Evolutionary conservation across 2,329 filamentous ascomycete species (phyloP).

Genomic region (Pleoardoris graminearum): DNA sequence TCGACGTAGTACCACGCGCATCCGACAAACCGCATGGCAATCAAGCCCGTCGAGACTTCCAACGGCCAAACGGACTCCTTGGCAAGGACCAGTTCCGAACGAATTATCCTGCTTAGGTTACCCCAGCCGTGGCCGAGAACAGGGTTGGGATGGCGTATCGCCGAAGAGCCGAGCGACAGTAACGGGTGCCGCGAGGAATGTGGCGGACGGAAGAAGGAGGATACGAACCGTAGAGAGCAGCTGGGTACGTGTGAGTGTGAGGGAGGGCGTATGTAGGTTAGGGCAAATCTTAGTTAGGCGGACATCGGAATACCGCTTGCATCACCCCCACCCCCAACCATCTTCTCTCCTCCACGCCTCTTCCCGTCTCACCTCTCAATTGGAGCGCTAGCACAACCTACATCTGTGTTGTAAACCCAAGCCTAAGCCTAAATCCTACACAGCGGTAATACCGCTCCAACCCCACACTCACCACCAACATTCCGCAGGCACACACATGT

Average conservation of each 20-base stretch:
- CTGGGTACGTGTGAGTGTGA: slow-evolving; percentile 2
- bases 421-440: too few relatives aligned
- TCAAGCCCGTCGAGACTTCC: slow-evolving; percentile 28
- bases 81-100: slow-evolving; percentile 23
- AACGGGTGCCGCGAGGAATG: slow-evolving; percentile 27
- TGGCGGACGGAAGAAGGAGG: slow-evolving; percentile 29
- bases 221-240: slow-evolving; percentile 23
- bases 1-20: slow-evolving; percentile 26
- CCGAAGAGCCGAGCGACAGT: slow-evolving; percentile 30
- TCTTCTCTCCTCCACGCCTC: too few relatives aligned
- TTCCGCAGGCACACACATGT: too few relatives aligned
- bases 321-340: too few relatives aligned
- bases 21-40: slow-evolving; percentile 23
- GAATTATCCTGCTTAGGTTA: slow-evolving; percentile 31
- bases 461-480: too few relatives aligned
- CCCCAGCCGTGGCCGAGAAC: slow-evolving; percentile 28
- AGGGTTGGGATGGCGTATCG: slow-evolving; percentile 24
- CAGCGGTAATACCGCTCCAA: too few relatives aligned
- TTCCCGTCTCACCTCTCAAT: too few relatives aligned
- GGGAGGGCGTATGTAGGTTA: too few relatives aligned
- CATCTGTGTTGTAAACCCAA: too few relatives aligned
- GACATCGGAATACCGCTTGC: too few relatives aligned
- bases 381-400: too few relatives aligned
- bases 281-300: too few relatives aligned
- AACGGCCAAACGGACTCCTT: slow-evolving; percentile 23